These are phyloP conservation scores for Ceratocystis ficicola DNA, from an alignment of 2,329 filamentous ascomycete species.

Conservation along the genomic window DNA sequence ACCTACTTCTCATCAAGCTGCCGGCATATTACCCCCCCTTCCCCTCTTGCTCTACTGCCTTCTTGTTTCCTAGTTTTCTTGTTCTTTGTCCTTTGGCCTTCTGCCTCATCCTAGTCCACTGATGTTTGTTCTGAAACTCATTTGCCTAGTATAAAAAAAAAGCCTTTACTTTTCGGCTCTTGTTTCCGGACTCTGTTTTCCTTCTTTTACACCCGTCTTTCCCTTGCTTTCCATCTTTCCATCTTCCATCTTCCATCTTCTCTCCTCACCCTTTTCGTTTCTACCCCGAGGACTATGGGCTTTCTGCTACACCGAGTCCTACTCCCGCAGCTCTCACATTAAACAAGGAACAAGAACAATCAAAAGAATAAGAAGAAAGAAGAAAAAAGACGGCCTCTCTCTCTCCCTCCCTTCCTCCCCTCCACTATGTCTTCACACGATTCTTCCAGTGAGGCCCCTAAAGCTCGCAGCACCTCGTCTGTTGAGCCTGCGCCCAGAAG, in stretches of 20 bases:
- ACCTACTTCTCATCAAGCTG: not conserved
- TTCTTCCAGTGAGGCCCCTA: slow-evolving; percentile 11
- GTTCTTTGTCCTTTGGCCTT: slow-evolving; percentile 5
- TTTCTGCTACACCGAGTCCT: not conserved
- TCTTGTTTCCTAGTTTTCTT: not conserved
- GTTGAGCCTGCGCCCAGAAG: slow-evolving; percentile 15
- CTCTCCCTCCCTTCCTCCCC: not conserved
- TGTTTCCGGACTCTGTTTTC: slow-evolving; percentile 5
- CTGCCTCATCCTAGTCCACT: slow-evolving; percentile 3
- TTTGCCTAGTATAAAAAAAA: not conserved
- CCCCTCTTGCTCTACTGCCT: not conserved
- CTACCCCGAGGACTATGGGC: not conserved
- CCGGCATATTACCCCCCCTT: not conserved
- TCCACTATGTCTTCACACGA: slow-evolving; percentile 5
- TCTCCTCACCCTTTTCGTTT: not conserved
- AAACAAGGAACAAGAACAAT: not conserved
- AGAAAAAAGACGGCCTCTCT: not conserved
- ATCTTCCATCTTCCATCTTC: not conserved
- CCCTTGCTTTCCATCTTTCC: not conserved
- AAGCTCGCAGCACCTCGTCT: slow-evolving; percentile 3
- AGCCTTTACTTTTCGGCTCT: not conserved
- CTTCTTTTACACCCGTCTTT: not conserved
- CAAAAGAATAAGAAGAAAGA: not conserved
- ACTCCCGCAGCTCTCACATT: not conserved
- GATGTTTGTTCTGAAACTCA: slow-evolving; percentile 3